Evolutionary conservation across 108 stramenopile genomes (phyloP).

Genomic region (Fistulifera pelliculosa): DNA sequence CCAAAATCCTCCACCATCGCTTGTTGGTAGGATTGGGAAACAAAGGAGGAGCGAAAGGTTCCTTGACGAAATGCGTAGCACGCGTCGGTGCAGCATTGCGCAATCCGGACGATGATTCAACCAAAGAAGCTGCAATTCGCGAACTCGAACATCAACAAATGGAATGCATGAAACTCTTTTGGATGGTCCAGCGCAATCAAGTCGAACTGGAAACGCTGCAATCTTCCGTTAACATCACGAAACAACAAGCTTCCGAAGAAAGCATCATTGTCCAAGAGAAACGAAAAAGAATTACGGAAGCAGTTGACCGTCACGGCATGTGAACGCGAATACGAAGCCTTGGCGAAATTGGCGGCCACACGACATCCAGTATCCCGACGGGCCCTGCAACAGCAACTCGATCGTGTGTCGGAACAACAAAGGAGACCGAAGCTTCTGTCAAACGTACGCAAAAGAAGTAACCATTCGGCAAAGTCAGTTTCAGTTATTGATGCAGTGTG

Average conservation of each 20-base stretch:
- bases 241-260: neutral
- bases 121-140: neutral
- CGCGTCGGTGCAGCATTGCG: neutral
- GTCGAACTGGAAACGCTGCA: slow-evolving; percentile 2
- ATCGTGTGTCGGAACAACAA: neutral
- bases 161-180: slow-evolving; percentile 7
- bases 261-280: slow-evolving; percentile 1
- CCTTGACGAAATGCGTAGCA: slow-evolving; percentile 8
- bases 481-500: slow-evolving; percentile 7
- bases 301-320: neutral
- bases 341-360: slow-evolving; percentile 3
- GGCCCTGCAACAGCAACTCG: slow-evolving; percentile 5
- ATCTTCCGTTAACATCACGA: no score
- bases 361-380: neutral
- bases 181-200: slow-evolving; percentile 6
- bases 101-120: neutral
- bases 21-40: slow-evolving; percentile 3
- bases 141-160: slow-evolving; percentile 4
- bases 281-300: slow-evolving; percentile 7
- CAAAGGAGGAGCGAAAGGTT: slow-evolving; percentile 12
- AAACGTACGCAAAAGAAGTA: neutral
- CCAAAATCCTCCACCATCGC: neutral
- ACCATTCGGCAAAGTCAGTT: slow-evolving; percentile 7
- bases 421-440: neutral
- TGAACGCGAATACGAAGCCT: slow-evolving; percentile 8